Evolutionary conservation across 2,329 filamentous ascomycete species (phyloP), one percentile per base, ranked within the genome.

Genomic region (Curvularia sp.): DNA sequence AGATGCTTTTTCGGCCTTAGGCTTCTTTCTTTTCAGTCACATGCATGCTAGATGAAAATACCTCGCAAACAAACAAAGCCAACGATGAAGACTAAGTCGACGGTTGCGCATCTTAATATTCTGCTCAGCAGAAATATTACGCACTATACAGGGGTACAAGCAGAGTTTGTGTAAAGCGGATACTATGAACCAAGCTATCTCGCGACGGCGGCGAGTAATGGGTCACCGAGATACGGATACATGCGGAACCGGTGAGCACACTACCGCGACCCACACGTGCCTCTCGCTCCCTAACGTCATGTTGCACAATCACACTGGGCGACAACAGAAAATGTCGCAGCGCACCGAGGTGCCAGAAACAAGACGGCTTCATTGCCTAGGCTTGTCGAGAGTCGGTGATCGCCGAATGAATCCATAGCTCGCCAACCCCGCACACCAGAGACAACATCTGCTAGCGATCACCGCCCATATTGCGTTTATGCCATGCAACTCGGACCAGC

Each of bases 381-480:
- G 15, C 15, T 38, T 38, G 5, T 38, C 35, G 35, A 26, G 42
- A 33, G 22, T 18, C 20, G 35, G 26, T 20, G 8, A 24, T 35
- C 24, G 50, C 44, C 24, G 43, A 10, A 31, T 31, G 10, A 31
- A 43, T 38, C 33, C 41, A n/a, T 24, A 31, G 33, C 41, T 30
- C 43, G 44, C 39, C 39, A n/a, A 55, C 51, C 51, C 51, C 51
- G 39, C 55, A 58, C 38, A 20, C 44, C 4, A 33, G 47, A 26
- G 24, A 43, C 9, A 39, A n/a, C 13, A 12, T 20, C 44, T 26
- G 46, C 24, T 24, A 18, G 20, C 5, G 38, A 58, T 57, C 24
- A 49, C 24, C 55, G 42, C 48, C 50, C 39, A 57, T 44, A 39
- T 49, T 18, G 38, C 30, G 31, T 20, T 35, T 20, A n/a, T 15